Evolutionary conservation across 345 rosid species (phyloP), one percentile per base, ranked within the genome.

Genomic region (Gynandropsis gynandra): DNA sequence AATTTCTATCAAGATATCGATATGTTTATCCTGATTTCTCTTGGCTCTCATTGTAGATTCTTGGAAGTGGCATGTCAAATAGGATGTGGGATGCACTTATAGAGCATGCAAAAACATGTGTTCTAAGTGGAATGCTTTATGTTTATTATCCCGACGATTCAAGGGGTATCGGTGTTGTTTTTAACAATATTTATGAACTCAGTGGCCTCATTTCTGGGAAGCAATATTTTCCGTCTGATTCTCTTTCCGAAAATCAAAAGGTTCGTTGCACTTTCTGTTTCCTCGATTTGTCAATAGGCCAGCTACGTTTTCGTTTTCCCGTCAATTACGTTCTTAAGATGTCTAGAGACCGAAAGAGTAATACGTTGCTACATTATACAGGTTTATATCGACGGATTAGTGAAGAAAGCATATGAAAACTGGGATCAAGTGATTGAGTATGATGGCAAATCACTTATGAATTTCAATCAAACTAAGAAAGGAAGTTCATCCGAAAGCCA

Each of bases 61-160:
- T 92, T 67, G 99, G 99, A 61, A 88, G 95, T 54, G 97, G 99
- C 40, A 92, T 92, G 99, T 93, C 99, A 14, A 93, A 93, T 63
- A 85, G 90, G 74, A 93, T 88, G 99, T 93, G 99, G 99, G 97
- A 88, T 52, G 70, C 83, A 53, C 90, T 93, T 11, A 64, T 83
- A 40, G 99, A 93, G 59, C 99, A 93, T 76, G 86, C 97, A 8
- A 93, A 80, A 68, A 85, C 99, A 24, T 93, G 97, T 63, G 80
- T 77, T 29, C 65, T 80, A 57, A 76, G 83, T 59, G 95, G 80
- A 72, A 88, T 76, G 59, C 77, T 81, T 54, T 93, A 85, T 39
- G 85, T 88, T 24, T 87, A 87, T 60, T 81, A 88, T 62, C 83
- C 90, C 0, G 90, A 81, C 34, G 85, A 77, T 58, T 70, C 65